Evolutionary conservation across 176 grass and related monocot species (phyloP), one percentile per base, ranked within the genome.

Genomic region (Avena eriantha): DNA sequence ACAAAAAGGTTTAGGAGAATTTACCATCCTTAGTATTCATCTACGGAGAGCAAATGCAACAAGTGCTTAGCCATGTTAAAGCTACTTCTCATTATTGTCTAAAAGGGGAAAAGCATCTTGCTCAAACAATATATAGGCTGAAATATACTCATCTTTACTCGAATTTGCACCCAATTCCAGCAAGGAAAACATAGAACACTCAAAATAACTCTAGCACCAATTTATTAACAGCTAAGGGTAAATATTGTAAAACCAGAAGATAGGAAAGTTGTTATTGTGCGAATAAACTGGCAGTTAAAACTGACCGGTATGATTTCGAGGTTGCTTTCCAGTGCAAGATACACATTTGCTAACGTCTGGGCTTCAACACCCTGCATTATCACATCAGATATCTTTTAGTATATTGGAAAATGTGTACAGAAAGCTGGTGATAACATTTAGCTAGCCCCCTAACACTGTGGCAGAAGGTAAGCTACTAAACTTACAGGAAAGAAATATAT

Each of bases 221-320:
- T 82, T 86, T 86, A 4, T 50, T 36, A 72, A 58, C 69, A 73
- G 68, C 4, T 17, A 64, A 61, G 64, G 4, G n/a, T 54, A 65
- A 2, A 54, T 2, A 13, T 18, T 71, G 31, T 51, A 60, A 78
- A 54, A 70, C 9, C 57, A 35, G 4, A 84, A 63, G 45, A 79
- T 29, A 48, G n/a, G 23, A 17, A 80, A 18, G 5, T 31, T 19
- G 7, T 66, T 34, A 67, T 34, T 80, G 14, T 79, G 48, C 26
- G 11, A 48, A 13, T 24, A 51, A 77, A 59, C 23, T 55, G 57
- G 47, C 71, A 78, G 68, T 60, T 68, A 29, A 64, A 83, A 79
- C 93, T 94, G 66, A 98, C 93, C 86, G 93, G 93, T 84, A 98
- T 94, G 83, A 98, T 95, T 91, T 94, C 96, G 48, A 98, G 96